Conservation (phyloP, 768 basidiomycete genomes). For the Tephrocybe sp. region DNA sequence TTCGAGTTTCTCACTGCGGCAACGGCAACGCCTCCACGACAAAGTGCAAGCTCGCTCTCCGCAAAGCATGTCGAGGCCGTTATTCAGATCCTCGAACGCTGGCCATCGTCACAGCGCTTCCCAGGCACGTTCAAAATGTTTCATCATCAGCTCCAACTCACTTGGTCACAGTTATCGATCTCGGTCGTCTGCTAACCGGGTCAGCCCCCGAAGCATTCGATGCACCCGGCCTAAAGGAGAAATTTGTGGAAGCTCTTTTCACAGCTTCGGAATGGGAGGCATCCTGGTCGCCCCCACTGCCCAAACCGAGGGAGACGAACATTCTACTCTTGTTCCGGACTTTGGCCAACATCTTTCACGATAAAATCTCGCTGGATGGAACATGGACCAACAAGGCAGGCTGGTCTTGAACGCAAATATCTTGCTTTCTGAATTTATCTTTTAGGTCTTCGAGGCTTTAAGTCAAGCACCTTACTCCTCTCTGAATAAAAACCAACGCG, state of each 20-base stretch:
- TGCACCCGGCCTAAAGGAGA: slow-evolving; percentile 38
- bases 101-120: slow-evolving; percentile 72
- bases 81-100: slow-evolving; percentile 63
- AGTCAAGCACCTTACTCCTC: slow-evolving; percentile 46
- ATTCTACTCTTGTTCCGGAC: slow-evolving; percentile 75
- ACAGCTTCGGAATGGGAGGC: slow-evolving; percentile 63
- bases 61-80: slow-evolving; percentile 59
- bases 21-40: slow-evolving; percentile 34
- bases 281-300: slow-evolving; percentile 51
- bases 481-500: slow-evolving; percentile 67
- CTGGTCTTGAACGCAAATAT: background rate
- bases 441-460: slow-evolving; percentile 57
- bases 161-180: slow-evolving; percentile 67
- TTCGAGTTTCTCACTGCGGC: slow-evolving; percentile 58
- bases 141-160: background rate
- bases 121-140: slow-evolving; percentile 36
- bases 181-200: slow-evolving; percentile 72
- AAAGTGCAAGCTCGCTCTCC: slow-evolving; percentile 34
- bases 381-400: slow-evolving; percentile 54
- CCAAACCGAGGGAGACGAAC: slow-evolving; percentile 82
- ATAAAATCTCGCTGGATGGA: slow-evolving; percentile 41
- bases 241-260: slow-evolving; percentile 62
- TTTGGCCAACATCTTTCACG: slow-evolving; percentile 76
- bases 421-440: background rate
- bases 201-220: slow-evolving; percentile 56